Base-by-base conservation (phyloP, 2,329 filamentous ascomycete species). In the Fusarium sublunatum region DNA sequence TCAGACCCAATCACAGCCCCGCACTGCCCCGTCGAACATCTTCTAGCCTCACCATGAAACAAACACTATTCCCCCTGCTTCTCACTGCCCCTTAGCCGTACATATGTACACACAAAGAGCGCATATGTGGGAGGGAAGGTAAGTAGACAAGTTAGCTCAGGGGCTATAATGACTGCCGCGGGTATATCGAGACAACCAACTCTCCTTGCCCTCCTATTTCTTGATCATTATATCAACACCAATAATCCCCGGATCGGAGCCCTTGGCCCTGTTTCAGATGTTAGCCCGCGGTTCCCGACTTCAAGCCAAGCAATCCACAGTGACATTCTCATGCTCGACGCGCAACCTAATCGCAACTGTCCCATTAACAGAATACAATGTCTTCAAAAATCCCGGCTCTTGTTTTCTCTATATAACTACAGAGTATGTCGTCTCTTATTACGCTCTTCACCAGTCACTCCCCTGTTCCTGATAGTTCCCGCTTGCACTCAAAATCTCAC, bases 11-110 rank as follows among this genome's bases (percentile, higher is more conserved):
- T 70, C 62, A 65, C 11, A 12, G 38, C 25, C 28, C 55, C n/a
- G 52, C 47, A 58, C 36, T 26, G 42, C 41, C 53, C 54, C 48
- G 56, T 62, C 38, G 67, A 67, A 67, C 50, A 67, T 62, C 55
- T 71, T 39, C 66, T 68, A 70, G 64, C 50, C 52, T 59, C 51
- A 41, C 43, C 53, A 58, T 71, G 69, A 71, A 71, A 71, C 69
- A 67, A 69, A 65, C 69, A 65, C 65, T 71, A 61, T 32, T 32
- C 22, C 43, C 54, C 55, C 61, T 61, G 61, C 53, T 19, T 19
- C 53, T 43, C 49, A 40, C 15, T 44, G 43, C 64, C 65, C 68
- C 64, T 52, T 68, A 62, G 55, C 40, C 53, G 56, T 66, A 68
- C 59, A 64, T 41, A 39, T 43, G 36, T 50, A 64, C 57, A 59